phyloP scores from a whole-genome alignment of 257 asterid genomes.

The Paraleonurus japonicus region DNA sequence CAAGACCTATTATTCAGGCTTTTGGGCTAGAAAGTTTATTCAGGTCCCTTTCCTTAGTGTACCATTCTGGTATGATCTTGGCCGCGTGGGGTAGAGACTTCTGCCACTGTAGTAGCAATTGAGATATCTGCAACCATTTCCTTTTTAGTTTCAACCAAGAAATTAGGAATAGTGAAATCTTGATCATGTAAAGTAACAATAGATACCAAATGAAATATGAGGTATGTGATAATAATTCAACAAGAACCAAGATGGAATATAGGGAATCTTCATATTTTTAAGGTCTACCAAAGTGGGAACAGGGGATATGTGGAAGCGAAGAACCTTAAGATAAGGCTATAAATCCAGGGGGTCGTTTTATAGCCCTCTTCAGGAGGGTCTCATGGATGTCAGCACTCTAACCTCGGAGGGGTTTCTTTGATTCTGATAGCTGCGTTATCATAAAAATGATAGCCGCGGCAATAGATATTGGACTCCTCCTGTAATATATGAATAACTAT shows the following conservation, averaged over 20 bases:
- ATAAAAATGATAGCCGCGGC: constrained; percentile 88
- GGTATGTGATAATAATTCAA: not conserved
- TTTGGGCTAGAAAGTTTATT: constrained; percentile 69
- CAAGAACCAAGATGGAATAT: not conserved
- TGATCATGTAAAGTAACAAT: not conserved
- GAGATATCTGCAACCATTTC: constrained; percentile 52
- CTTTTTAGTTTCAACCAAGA: not conserved
- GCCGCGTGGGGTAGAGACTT: constrained; percentile 73
- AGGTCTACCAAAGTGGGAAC: not conserved
- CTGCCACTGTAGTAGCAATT: constrained; percentile 77
- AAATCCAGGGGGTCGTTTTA: not conserved
- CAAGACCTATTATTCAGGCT: constrained; percentile 16
- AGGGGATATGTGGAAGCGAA: not conserved
- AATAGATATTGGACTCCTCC: constrained; percentile 91
- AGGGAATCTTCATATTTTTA: not conserved
- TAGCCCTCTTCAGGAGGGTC: not conserved
- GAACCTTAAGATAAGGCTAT: not conserved
- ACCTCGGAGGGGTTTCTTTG: constrained; percentile 83
- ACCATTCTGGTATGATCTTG: constrained; percentile 82
- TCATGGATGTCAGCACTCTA: constrained; percentile 19
- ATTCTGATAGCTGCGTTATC: constrained; percentile 77
- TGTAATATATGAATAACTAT: constrained; percentile 30
- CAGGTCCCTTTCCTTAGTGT: constrained; percentile 61
- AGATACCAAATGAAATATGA: not conserved
- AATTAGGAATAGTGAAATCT: not conserved